These are phyloP conservation scores for Tulasnella sp. DNA, from an alignment of 768 basidiomycete genomes.

Conservation along the genomic window DNA sequence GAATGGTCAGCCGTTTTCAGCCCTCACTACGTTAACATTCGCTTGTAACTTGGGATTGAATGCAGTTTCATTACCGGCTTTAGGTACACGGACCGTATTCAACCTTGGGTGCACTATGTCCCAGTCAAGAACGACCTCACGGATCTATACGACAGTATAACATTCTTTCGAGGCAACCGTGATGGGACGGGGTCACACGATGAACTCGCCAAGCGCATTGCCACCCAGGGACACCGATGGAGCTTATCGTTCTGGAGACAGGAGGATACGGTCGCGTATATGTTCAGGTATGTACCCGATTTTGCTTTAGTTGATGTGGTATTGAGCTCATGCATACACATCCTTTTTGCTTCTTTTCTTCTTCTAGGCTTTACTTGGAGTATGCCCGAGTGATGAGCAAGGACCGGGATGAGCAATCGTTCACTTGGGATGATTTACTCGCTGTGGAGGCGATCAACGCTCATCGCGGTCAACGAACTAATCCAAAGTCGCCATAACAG, in stretches of 20 bases:
- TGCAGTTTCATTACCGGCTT: background rate
- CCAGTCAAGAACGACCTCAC: constrained; percentile 52
- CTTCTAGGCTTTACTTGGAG: constrained; percentile 40
- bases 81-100: constrained; percentile 47
- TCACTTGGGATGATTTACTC: constrained; percentile 1
- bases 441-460: too few relatives aligned
- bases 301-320: too few relatives aligned
- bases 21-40: background rate
- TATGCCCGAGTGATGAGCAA: constrained; percentile 42
- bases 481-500: too few relatives aligned
- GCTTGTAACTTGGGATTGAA: background rate
- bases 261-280: constrained; percentile 50
- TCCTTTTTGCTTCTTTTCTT: background rate
- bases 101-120: constrained; percentile 66
- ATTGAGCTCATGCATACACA: background rate
- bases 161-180: constrained; percentile 61
- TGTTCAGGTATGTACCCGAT: constrained; percentile 36
- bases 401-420: constrained; percentile 36
- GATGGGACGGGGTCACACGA: constrained; percentile 50
- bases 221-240: constrained; percentile 46
- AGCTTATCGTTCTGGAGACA: constrained; percentile 46
- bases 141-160: constrained; percentile 57
- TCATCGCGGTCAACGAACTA: too few relatives aligned
- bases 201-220: constrained; percentile 46
- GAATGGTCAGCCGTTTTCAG: constrained; percentile 43